These are phyloP conservation scores for Dioszegia aurantiaca DNA, from an alignment of 768 basidiomycete species.

Conservation along the genomic window DNA sequence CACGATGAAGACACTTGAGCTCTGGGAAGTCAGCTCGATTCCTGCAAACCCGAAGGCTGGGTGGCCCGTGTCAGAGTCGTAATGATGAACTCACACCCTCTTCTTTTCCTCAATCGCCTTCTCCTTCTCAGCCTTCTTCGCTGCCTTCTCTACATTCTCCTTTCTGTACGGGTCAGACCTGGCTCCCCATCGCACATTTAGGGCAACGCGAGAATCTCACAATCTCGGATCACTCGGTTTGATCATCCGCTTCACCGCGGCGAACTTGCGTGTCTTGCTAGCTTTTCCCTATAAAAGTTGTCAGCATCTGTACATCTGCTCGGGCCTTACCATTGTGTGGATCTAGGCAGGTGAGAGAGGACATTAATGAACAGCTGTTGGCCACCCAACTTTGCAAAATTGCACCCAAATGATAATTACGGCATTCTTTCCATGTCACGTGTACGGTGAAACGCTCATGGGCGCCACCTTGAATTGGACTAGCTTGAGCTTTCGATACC, in stretches of 20 bases:
- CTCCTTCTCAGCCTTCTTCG: conserved; percentile 58
- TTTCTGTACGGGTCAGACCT: conserved; percentile 61
- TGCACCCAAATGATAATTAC: no score
- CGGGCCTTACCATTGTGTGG: no score
- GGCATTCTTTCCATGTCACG: no score
- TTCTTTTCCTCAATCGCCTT: conserved; percentile 50
- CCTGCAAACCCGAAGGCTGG: neutral
- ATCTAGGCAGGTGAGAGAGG: no score
- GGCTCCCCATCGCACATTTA: neutral
- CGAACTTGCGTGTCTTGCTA: conserved; percentile 93
- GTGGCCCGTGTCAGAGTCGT: no score
- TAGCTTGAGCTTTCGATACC: no score
- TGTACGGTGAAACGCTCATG: no score
- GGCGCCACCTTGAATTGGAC: no score
- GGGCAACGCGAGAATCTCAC: conserved; percentile 57
- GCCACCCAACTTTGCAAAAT: no score
- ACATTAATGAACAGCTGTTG: no score
- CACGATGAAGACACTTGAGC: conserved; percentile 46
- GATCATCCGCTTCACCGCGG: conserved; percentile 84
- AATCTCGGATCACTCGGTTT: conserved; percentile 90
- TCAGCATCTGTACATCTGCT: no score
- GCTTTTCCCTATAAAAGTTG: conserved; percentile 67
- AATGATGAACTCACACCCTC: conserved; percentile 65
- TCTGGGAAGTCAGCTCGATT: conserved; percentile 21
- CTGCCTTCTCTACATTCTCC: conserved; percentile 85